Conservation (phyloP, 345 rosid genomes). For the Euclidium syriacum region DNA sequence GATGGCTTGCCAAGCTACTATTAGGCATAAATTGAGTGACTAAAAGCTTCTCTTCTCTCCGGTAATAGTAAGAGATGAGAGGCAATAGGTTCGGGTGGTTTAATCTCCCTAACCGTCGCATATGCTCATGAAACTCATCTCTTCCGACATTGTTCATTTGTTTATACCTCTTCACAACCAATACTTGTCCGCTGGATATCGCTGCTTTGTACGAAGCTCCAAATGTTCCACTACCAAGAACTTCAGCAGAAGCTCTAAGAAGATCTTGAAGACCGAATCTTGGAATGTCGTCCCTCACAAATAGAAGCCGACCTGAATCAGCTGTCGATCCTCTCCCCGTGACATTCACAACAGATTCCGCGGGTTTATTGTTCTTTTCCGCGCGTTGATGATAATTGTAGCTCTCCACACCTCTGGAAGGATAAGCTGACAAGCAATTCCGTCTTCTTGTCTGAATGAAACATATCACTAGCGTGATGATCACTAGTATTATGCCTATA, state of each 20-base stretch:
- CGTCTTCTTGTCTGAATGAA: slow-evolving; percentile 19
- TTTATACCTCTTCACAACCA: slow-evolving; percentile 77
- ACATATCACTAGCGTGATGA: slow-evolving; percentile 23
- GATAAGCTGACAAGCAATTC: background rate
- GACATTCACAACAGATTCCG: slow-evolving; percentile 18
- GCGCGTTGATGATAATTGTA: slow-evolving; percentile 20
- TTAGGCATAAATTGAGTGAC: slow-evolving; percentile 41
- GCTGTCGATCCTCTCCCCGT: slow-evolving; percentile 4
- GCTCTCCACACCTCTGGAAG: slow-evolving; percentile 27
- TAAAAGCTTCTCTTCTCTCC: slow-evolving; percentile 66
- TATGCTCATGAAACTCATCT: slow-evolving; percentile 68
- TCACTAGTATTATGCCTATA: slow-evolving; percentile 17
- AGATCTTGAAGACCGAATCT: slow-evolving; percentile 62
- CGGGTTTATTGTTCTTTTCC: background rate
- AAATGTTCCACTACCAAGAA: slow-evolving; percentile 72
- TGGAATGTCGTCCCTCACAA: slow-evolving; percentile 45
- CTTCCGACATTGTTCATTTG: slow-evolving; percentile 64
- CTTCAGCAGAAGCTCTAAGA: slow-evolving; percentile 66
- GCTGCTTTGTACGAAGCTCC: slow-evolving; percentile 75
- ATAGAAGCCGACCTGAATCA: slow-evolving; percentile 40
- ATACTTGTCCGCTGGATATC: slow-evolving; percentile 28
- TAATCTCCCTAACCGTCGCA: slow-evolving; percentile 59
- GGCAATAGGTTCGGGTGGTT: slow-evolving; percentile 54
- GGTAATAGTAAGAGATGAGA: slow-evolving; percentile 52
- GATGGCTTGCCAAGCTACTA: slow-evolving; percentile 63